Conservation (phyloP, 805 yeast species). For the Sporopachydermia lactativora region DNA sequence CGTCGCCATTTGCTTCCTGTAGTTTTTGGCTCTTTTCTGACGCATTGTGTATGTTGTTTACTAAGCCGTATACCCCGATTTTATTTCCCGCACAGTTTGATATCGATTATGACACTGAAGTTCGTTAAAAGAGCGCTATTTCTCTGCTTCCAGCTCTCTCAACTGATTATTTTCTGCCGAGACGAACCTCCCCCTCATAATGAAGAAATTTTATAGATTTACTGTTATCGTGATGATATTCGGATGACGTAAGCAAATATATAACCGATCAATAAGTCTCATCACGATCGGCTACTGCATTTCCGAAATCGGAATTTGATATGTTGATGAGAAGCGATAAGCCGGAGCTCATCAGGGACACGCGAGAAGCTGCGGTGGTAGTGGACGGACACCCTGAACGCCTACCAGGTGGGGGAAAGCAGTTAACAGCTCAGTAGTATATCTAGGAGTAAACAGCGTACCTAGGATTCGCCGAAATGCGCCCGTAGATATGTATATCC, state of each 20-base stretch:
- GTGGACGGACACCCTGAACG: neutral
- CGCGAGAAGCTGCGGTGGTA: constrained; percentile 3
- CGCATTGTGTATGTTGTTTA: constrained; percentile 40
- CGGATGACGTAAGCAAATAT: no score
- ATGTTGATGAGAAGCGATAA: no score
- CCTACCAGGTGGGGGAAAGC: no score
- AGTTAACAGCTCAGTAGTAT: no score
- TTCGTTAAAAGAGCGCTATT: no score
- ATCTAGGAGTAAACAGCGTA: no score
- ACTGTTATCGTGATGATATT: neutral
- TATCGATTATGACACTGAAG: no score
- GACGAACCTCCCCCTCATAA: neutral
- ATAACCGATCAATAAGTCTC: no score
- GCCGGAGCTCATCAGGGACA: constrained; percentile 4
- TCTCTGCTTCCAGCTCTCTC: neutral
- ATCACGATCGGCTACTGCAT: no score
- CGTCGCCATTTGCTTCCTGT: constrained; percentile 83
- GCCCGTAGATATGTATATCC: no score
- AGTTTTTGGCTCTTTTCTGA: constrained; percentile 90
- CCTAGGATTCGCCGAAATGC: no score
- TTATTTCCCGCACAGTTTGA: constrained; percentile 2
- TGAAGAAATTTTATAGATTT: neutral
- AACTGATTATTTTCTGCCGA: neutral
- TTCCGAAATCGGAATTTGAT: no score
- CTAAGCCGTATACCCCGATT: neutral